A percentile compares a stretch with the other conserved stretches of the same genome.
phyloP scores from a whole-genome alignment of 2,329 filamentous ascomycete genomes.

The Trichoderma gracile region DNA sequence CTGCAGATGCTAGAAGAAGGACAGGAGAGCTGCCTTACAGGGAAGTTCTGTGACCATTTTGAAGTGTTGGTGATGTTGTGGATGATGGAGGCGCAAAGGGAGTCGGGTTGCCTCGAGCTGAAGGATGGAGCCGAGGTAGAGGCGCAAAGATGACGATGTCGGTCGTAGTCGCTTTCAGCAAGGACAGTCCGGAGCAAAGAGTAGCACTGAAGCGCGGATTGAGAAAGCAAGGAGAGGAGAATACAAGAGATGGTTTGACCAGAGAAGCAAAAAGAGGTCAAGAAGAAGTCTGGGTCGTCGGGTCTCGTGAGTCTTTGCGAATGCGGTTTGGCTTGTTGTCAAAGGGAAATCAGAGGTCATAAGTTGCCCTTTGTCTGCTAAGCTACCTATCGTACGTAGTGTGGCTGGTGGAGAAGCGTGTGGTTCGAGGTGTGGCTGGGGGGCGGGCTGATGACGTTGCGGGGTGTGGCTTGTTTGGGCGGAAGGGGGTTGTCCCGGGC shows the following conservation, averaged over 20 bases:
- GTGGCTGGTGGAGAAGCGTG: slow-evolving; percentile 2
- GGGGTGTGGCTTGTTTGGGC: slow-evolving; percentile 25
- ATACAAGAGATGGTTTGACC: not conserved
- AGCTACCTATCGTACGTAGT: not conserved
- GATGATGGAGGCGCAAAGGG: slow-evolving; percentile 13
- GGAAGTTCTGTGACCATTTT: slow-evolving; percentile 52
- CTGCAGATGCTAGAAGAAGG: not conserved
- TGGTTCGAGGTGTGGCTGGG: not conserved
- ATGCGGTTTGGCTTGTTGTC: not conserved
- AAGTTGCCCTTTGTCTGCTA: not conserved
- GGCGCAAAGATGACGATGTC: not conserved
- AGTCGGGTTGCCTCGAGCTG: not conserved
- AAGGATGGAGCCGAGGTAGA: not conserved
- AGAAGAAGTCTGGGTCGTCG: slow-evolving; percentile 1
- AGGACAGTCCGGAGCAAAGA: not conserved
- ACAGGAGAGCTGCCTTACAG: slow-evolving; percentile 42
- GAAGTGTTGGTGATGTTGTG: slow-evolving; percentile 11
- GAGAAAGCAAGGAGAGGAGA: not conserved
- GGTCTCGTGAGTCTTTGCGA: slow-evolving; percentile 25
- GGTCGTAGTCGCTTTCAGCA: not conserved
- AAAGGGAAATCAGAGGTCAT: too few species aligned
- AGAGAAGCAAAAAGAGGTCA: not conserved
- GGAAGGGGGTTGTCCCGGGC: slow-evolving; percentile 21
- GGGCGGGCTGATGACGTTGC: slow-evolving; percentile 5
- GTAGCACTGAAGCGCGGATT: not conserved